Conservation (phyloP, 1,139 yeast genomes). For the Blastobotrys elegans region DNA sequence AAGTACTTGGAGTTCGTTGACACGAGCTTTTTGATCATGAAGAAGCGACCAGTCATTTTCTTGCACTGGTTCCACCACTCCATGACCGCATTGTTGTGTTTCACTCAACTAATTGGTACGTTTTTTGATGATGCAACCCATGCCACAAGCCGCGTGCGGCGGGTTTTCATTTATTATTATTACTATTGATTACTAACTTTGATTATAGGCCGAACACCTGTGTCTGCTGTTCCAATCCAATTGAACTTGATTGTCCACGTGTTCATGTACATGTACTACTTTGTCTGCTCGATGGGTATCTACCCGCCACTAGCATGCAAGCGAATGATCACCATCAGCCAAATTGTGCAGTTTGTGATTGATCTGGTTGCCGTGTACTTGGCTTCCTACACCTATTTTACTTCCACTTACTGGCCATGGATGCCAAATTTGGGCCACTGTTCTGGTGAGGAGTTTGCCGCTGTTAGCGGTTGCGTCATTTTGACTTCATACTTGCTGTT, state of each 20-base stretch:
- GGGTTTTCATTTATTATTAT: too few relatives aligned
- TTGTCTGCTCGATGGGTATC: conserved; percentile 87
- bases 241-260: conserved; percentile 92
- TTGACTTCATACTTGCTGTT: conserved; percentile 84
- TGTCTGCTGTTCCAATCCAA: conserved; percentile 89
- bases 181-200: neutral
- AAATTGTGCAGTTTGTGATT: conserved; percentile 86
- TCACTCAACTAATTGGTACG: conserved; percentile 85
- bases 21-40: conserved; percentile 85
- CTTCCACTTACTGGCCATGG: conserved; percentile 40
- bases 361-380: conserved; percentile 88
- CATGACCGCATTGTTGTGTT: conserved; percentile 93
- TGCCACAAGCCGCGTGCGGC: too few relatives aligned
- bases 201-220: conserved; percentile 80
- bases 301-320: conserved; percentile 3
- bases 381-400: conserved; percentile 64
- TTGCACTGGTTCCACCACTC: conserved; percentile 98
- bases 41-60: conserved; percentile 79
- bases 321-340: conserved; percentile 91
- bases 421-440: conserved; percentile 85
- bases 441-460: conserved; percentile 90
- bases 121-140: too few relatives aligned
- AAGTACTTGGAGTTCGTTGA: conserved; percentile 64
- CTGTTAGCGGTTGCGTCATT: conserved; percentile 82
- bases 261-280: conserved; percentile 97